Percentiles rank a stretch among this genome's conserved stretches.
Evolutionary conservation across 805 yeast genomes (phyloP).

Genomic region (Metschnikowia proteae): DNA sequence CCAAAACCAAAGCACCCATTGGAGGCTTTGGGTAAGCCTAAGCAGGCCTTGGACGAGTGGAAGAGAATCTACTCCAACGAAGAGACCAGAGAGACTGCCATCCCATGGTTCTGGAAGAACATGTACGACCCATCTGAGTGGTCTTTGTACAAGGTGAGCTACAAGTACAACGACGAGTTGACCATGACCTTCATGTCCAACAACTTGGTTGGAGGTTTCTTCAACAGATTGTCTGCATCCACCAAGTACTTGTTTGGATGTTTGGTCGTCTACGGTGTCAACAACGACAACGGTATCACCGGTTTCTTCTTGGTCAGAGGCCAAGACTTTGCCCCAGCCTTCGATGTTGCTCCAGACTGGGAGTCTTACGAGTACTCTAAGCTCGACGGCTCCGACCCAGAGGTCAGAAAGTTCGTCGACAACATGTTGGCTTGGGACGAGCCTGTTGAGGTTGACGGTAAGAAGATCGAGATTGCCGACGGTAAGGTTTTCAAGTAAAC

Average conservation of each 20-base stretch:
- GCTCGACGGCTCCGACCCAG: constrained; percentile 75
- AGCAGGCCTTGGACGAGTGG: constrained; percentile 82
- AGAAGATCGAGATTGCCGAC: constrained; percentile 83
- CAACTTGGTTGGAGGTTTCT: constrained; percentile 97
- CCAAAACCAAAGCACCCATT: constrained; percentile 92
- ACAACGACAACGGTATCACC: constrained; percentile 95
- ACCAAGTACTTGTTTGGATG: constrained; percentile 92
- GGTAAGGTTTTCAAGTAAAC: constrained; percentile 94
- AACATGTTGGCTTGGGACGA: constrained; percentile 99
- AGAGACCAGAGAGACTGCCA: constrained; percentile 89
- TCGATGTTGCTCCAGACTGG: constrained; percentile 99
- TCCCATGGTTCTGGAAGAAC: constrained; percentile 96
- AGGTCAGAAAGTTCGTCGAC: constrained; percentile 73
- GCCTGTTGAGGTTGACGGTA: constrained; percentile 80
- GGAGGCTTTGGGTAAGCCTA: constrained; percentile 72
- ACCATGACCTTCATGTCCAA: constrained; percentile 97
- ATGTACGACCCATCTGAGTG: constrained; percentile 88
- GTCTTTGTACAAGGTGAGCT: constrained; percentile 92
- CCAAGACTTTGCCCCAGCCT: constrained; percentile 85
- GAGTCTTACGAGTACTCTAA: constrained; percentile 84
- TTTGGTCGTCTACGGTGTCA: constrained; percentile 95
- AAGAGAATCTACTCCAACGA: constrained; percentile 95
- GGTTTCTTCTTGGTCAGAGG: constrained; percentile 97
- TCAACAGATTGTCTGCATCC: constrained; percentile 89
- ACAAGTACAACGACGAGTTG: constrained; percentile 97